phyloP scores from a whole-genome alignment of 805 yeast genomes.

The Candida insectorum region DNA sequence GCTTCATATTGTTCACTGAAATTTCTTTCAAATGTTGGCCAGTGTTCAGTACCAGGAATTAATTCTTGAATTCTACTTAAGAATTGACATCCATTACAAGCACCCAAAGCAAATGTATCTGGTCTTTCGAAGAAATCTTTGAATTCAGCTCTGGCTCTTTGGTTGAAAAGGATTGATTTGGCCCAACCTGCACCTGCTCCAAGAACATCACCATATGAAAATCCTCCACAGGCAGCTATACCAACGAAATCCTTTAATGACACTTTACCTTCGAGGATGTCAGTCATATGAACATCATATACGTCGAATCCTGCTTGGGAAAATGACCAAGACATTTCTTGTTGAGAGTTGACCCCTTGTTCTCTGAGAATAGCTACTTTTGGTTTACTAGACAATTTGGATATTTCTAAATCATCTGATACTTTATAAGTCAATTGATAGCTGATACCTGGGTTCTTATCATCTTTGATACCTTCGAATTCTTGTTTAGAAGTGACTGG shows the following conservation, averaged over 20 bases:
- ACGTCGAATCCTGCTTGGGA: conserved; percentile 91
- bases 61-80: conserved; percentile 77
- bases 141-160: conserved; percentile 72
- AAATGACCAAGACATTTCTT: conserved; percentile 98
- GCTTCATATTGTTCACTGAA: conserved; percentile 94
- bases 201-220: conserved; percentile 96
- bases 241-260: conserved; percentile 81
- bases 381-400: conserved; percentile 48
- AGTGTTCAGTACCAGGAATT: conserved; percentile 89
- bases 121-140: conserved; percentile 76
- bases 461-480: conserved; percentile 67
- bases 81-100: conserved; percentile 98
- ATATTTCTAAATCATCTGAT: conserved; percentile 42
- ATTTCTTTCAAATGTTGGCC: conserved; percentile 96
- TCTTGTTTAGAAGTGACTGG: conserved; percentile 90
- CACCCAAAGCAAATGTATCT: conserved; percentile 96
- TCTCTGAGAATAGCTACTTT: conserved; percentile 95
- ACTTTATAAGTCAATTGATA: conserved; percentile 75
- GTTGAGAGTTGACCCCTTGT: conserved; percentile 97
- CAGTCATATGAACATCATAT: conserved; percentile 97
- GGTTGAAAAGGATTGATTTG: conserved; percentile 85
- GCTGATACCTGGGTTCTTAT: conserved; percentile 84
- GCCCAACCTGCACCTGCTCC: conserved; percentile 99
- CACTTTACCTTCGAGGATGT: conserved; percentile 70
- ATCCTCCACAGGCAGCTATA: conserved; percentile 97